Evolutionary conservation across 1,284 basidiomycete species (phyloP), one percentile per base, ranked within the genome.

Genomic region (Amylostereum areolatum): DNA sequence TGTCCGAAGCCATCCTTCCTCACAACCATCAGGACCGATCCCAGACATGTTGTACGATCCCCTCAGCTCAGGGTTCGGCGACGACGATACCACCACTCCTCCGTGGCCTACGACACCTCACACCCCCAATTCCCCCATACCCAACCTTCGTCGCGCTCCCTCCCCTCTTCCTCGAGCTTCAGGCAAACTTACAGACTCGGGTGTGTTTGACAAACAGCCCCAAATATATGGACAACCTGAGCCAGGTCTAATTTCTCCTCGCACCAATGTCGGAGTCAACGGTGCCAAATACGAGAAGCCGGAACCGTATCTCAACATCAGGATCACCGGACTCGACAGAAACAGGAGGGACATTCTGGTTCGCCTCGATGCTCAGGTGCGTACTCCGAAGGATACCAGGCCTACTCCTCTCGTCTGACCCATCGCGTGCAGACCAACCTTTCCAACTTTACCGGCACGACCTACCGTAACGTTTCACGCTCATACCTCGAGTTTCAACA

Each of bases 401-500:
- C 56, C 52, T 45, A n/a, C 50, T 24, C 51, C 45, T 35, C 48
- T n/a, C 46, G 48, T 24, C 48, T 24, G 37, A 29, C 41, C 12
- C 33, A 28, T 12, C 11, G 7, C 8, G 24, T n/a, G 12, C 63
- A 97, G 94, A 96, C 94, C 45, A 97, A 96, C 65, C 71, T 97
- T 33, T 81, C 89, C 36, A 92, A 92, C 62, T 97, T 94, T 65
- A 87, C 89, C 10, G 89, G 90, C 8, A 83, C 81, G 28, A 83
- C 91, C 41, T 96, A 95, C 65, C 81, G 90, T 56, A 96, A 95
- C 65, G 85, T 94, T 49, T 92, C 92, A 50, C 82, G 92, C 52
- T 93, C 92, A 43, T 96, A 95, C 62, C 69, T 85, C 59, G 92
- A 96, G 66, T 94, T 94, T 66, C 89, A 94, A 66, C 84, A 90